Conservation (phyloP, 2,329 filamentous ascomycete species). For the Calonectria hongkongensis region DNA sequence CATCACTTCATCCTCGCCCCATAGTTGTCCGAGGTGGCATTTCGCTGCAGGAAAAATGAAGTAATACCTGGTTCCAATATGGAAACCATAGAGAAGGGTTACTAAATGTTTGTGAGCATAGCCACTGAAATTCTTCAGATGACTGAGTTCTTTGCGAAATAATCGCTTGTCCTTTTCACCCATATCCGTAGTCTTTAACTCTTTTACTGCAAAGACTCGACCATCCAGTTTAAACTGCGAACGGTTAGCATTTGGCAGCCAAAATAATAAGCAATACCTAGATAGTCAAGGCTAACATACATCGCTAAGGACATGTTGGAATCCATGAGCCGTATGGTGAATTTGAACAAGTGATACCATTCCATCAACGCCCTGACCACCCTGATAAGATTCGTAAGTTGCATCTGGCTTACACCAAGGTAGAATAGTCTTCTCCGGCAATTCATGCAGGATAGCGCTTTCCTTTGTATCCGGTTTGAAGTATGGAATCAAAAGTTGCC, state of each 20-base stretch:
- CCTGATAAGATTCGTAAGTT: not conserved
- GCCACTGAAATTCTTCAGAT: not conserved
- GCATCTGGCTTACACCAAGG: not conserved
- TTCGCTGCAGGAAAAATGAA: not conserved
- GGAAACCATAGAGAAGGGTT: not conserved
- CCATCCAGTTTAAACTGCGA: not conserved
- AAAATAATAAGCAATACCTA: not conserved
- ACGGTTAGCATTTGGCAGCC: not conserved
- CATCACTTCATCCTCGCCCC: not conserved
- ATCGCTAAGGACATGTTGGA: not conserved
- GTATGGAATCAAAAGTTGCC: not conserved
- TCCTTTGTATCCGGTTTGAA: not conserved
- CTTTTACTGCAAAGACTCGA: not conserved
- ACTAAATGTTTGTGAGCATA: not conserved
- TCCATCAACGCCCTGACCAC: not conserved
- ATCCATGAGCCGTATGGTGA: not conserved
- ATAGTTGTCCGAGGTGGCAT: not conserved
- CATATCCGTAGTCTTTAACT: not conserved
- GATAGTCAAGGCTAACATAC: not conserved
- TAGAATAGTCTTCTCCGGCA: not conserved
- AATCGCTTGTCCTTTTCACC: not conserved
- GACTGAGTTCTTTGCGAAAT: not conserved
- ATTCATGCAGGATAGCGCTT: too few relatives aligned
- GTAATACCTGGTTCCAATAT: not conserved
- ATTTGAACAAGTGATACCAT: not conserved